Base-by-base conservation (phyloP, 2,329 filamentous ascomycete species). In the Simplicillium sp. region DNA sequence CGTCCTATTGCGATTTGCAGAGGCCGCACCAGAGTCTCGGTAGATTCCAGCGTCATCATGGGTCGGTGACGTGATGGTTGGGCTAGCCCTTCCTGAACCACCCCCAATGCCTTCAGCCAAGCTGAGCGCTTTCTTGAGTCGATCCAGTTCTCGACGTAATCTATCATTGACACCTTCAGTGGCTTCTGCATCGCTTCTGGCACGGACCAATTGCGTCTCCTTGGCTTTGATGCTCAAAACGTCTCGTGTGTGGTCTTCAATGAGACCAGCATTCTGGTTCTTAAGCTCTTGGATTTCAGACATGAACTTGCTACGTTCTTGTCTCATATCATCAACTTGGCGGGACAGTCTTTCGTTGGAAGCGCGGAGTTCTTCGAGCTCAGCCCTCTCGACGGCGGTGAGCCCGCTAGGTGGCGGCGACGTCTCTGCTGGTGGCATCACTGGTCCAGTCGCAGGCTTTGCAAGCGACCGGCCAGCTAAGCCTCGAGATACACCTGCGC, bases 141-240 rank as follows among this genome's bases (percentile, higher is more conserved):
- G 78, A 50, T 98, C 92, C 36, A 96, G 82, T 64, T 98, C 92
- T 40, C 89, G 80, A 46, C 84, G 75, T 40, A 95, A 75, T 43
- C 86, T 82, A 46, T 92, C 86, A 39, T 92, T 88, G 44, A 81
- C 83, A 53, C 88, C 82, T 57, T 96, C 88, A 0, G 89, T 86
- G 1, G 86, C 80, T 59, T 97, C 90, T 28, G 84, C 85, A 54
- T 98, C 92, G 49, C 85, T 88, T 41, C 89, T 77, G 11, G 92
- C 89, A 35, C 92, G 82, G 9, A 97, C 90, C 5, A 98, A 75
- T 54, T 98, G 92, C 3, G 92, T 97, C 61, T 98, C 92, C 63
- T 98, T 98, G 12, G 92, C 92, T 61, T 97, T 97, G 66, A 98
- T 94, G 51, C 88, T 92, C 34, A 98, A 71, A 0, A 96, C 87